phyloP scores from a whole-genome alignment of 1,139 yeast genomes.

The Kurtzmaniella quercitrusa region DNA sequence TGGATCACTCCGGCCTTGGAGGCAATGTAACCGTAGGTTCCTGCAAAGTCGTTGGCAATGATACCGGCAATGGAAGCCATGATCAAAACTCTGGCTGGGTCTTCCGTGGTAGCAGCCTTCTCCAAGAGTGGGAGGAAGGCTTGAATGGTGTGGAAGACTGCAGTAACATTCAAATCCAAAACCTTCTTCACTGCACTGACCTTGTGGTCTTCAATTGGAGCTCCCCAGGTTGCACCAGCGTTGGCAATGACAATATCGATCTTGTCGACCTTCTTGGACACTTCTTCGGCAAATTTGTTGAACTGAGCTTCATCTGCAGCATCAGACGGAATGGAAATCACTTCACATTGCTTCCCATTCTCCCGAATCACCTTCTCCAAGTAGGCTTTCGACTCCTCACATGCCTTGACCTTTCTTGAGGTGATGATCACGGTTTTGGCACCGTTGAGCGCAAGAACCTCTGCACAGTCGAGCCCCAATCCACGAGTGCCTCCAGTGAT shows the following conservation, averaged over 20 bases:
- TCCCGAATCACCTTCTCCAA: constrained; percentile 45
- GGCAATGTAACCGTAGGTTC: constrained; percentile 67
- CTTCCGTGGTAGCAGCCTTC: constrained; percentile 49
- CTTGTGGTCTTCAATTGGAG: constrained; percentile 57
- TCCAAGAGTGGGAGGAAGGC: constrained; percentile 55
- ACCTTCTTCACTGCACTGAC: constrained; percentile 62
- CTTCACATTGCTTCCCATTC: constrained; percentile 38
- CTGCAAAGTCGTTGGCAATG: constrained; percentile 42
- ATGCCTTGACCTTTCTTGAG: constrained; percentile 62
- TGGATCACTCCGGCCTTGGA: constrained; percentile 79
- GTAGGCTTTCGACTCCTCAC: constrained; percentile 52
- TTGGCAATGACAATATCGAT: constrained; percentile 69
- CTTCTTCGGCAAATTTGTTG: constrained; percentile 40
- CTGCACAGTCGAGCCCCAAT: constrained; percentile 67
- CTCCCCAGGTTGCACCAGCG: constrained; percentile 85
- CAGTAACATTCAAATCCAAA: constrained; percentile 59
- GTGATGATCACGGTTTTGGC: constrained; percentile 62
- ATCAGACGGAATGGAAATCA: constrained; percentile 59
- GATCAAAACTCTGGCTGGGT: constrained; percentile 63
- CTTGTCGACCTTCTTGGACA: constrained; percentile 35
- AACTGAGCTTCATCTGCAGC: constrained; percentile 51
- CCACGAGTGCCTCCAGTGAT: constrained; percentile 84
- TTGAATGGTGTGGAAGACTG: constrained; percentile 70
- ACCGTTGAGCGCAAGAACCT: constrained; percentile 59
- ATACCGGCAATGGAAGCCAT: constrained; percentile 61